Evolutionary conservation across 192 early-diverging fungal species (phyloP).

Genomic region (Helicostylum pulchrum): DNA sequence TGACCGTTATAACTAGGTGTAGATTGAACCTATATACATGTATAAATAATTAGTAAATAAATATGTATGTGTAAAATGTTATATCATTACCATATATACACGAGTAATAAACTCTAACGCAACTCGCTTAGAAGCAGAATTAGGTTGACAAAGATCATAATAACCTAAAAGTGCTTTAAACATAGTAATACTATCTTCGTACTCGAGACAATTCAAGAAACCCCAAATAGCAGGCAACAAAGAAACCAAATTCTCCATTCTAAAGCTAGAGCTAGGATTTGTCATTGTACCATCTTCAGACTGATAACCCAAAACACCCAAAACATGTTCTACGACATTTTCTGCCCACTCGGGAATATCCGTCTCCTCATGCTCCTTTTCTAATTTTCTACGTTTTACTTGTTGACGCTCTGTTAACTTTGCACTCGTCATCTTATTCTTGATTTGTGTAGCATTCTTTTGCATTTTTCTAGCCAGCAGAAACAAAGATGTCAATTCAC

Average conservation of each 20-base stretch:
- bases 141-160: slow-evolving; percentile 31
- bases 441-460: slow-evolving; percentile 21
- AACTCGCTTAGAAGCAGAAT: slow-evolving; percentile 34
- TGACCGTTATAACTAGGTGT: slow-evolving; percentile 38
- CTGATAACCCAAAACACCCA: slow-evolving; percentile 47
- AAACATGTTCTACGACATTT: slow-evolving; percentile 54
- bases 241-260: slow-evolving; percentile 40
- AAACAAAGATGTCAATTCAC: slow-evolving; percentile 62
- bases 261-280: slow-evolving; percentile 36
- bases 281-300: slow-evolving; percentile 36
- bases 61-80: too few species aligned
- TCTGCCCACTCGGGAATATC: slow-evolving; percentile 45
- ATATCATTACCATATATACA: slow-evolving; percentile 30
- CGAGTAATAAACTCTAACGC: slow-evolving; percentile 28
- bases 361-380: slow-evolving; percentile 9
- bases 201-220: slow-evolving; percentile 44
- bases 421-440: slow-evolving; percentile 7
- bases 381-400: background rate
- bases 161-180: slow-evolving; percentile 34
- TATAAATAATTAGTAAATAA: too few species aligned
- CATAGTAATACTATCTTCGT: slow-evolving; percentile 28
- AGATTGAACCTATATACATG: slow-evolving; percentile 40
- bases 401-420: background rate
- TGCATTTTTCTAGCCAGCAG: slow-evolving; percentile 41
- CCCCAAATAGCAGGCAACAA: slow-evolving; percentile 52